Conservation (phyloP, 164 flowering plant species). For the Taxillus chinensis region DNA sequence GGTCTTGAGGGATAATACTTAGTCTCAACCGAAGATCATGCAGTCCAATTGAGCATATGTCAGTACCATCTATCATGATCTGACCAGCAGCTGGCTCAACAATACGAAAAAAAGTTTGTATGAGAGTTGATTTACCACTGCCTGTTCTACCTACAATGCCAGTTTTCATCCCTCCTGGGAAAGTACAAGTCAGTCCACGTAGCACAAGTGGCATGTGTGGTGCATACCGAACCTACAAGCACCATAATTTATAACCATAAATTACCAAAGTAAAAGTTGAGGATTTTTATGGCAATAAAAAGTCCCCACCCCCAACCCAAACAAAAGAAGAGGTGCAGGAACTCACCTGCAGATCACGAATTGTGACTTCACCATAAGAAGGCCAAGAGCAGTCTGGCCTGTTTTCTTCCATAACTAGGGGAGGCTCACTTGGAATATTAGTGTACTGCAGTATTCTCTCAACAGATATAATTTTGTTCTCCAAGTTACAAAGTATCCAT, state of each 20-base stretch:
- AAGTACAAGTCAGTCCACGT: conserved; percentile 27
- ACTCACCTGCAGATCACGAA: neutral
- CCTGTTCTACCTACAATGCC: conserved; percentile 45
- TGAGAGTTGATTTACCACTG: conserved; percentile 39
- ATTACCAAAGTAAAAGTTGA: neutral
- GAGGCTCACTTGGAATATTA: conserved; percentile 17
- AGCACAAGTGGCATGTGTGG: conserved; percentile 36
- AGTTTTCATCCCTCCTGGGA: conserved; percentile 27
- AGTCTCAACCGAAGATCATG: conserved; percentile 35
- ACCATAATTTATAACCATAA: neutral
- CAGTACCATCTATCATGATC: conserved; percentile 26
- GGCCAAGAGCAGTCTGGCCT: conserved; percentile 10
- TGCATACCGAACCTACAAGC: conserved; percentile 31
- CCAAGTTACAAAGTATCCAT: conserved; percentile 34
- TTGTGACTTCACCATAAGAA: conserved; percentile 14
- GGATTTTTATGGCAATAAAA: no score
- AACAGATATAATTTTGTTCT: conserved; percentile 43
- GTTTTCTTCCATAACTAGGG: conserved; percentile 16
- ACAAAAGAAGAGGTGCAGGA: neutral
- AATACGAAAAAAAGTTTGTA: conserved; percentile 31
- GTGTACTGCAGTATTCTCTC: conserved; percentile 1
- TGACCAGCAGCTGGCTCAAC: conserved; percentile 34
- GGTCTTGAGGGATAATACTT: conserved; percentile 43
- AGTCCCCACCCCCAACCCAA: no score
- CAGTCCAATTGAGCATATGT: conserved; percentile 30